Conservation (phyloP, 352 stramenopile genomes). For the Globisporangium canariense region DNA sequence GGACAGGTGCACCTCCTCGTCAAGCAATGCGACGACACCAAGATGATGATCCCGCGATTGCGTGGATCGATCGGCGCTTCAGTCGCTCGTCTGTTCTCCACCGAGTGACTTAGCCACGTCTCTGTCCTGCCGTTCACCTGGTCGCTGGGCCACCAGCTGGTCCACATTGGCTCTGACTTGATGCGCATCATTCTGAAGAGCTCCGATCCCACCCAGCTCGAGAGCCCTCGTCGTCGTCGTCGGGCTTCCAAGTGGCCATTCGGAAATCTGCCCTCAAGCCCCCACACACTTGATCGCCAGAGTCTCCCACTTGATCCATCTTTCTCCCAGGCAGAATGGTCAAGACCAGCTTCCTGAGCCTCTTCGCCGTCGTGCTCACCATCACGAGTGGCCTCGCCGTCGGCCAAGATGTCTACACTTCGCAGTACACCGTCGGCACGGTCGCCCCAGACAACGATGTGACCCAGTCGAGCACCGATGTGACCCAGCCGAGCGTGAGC, state of each 20-base stretch:
- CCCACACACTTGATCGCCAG: background rate
- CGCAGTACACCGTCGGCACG: constrained; percentile 9
- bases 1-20: background rate
- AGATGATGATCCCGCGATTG: background rate
- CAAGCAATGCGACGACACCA: background rate
- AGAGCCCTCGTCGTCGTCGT: background rate
- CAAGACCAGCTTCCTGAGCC: constrained; percentile 11
- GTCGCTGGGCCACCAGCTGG: background rate
- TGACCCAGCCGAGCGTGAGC: background rate
- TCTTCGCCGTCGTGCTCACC: constrained; percentile 9
- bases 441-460: constrained; percentile 2
- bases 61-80: background rate
- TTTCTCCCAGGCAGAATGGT: constrained; percentile 1
- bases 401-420: background rate
- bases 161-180: constrained; percentile 2
- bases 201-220: background rate
- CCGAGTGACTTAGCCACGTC: background rate
- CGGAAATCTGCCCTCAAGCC: background rate
- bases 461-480: background rate
- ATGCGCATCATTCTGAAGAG: background rate
- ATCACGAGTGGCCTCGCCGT: constrained; percentile 2
- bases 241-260: background rate
- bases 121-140: background rate
- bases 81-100: background rate
- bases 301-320: background rate